Evolutionary conservation across 495 filamentous ascomycete species (phyloP).

Genomic region (Penicillium canariense): DNA sequence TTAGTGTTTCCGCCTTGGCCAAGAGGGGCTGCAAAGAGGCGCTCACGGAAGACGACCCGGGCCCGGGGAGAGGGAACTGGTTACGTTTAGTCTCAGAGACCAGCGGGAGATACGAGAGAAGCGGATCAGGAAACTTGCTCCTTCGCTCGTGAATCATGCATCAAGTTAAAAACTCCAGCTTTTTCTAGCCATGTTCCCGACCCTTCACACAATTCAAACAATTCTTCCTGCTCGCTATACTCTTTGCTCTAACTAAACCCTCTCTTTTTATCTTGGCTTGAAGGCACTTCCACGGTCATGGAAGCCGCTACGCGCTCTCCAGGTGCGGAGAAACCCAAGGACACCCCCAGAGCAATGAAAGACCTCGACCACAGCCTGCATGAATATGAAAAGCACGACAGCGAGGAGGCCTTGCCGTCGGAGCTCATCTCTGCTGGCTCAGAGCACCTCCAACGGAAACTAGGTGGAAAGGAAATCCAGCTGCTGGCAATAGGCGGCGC

Average conservation of each 20-base stretch:
- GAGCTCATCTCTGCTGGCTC: conserved; percentile 30
- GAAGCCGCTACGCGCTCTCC: not conserved
- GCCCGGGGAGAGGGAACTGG: too few relatives aligned
- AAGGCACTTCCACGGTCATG: not conserved
- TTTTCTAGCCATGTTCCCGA: not conserved
- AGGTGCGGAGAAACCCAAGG: not conserved
- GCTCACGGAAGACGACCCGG: too few relatives aligned
- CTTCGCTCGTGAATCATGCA: not conserved
- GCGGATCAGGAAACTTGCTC: conserved; percentile 7
- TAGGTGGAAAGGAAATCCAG: conserved; percentile 62
- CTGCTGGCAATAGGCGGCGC: conserved; percentile 70
- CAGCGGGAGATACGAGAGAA: not conserved
- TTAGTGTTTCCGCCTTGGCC: too few relatives aligned
- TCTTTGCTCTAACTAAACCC: not conserved
- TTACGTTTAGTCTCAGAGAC: too few relatives aligned
- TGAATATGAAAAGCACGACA: conserved; percentile 9
- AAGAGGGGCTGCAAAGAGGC: too few relatives aligned
- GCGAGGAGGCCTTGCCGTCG: conserved; percentile 10
- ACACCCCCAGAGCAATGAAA: not conserved
- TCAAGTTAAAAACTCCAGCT: not conserved
- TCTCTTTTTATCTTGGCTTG: not conserved
- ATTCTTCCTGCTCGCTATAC: not conserved
- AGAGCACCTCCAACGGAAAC: conserved; percentile 45
- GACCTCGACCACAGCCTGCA: not conserved
- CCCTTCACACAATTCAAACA: not conserved